These are phyloP conservation scores for Ulmus americana DNA, from an alignment of 331 rosid genomes.

Conservation along the genomic window DNA sequence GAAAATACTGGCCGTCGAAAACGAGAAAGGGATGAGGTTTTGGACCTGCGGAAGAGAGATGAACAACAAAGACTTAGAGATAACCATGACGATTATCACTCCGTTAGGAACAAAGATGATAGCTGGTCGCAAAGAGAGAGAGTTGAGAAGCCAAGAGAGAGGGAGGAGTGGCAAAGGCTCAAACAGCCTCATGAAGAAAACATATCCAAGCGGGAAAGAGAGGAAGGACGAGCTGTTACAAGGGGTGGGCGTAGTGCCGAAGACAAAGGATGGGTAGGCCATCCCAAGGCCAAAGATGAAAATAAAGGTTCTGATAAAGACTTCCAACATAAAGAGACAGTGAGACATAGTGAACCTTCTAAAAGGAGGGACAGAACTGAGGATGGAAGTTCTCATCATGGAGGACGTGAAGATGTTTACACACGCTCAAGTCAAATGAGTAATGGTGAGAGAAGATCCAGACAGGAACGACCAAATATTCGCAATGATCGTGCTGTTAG, in stretches of 20 bases:
- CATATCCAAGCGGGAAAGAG: slow-evolving; percentile 69
- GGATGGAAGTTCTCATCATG: slow-evolving; percentile 59
- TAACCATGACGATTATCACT: slow-evolving; percentile 63
- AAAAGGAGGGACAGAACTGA: slow-evolving; percentile 73
- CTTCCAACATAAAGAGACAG: slow-evolving; percentile 54
- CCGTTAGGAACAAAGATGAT: slow-evolving; percentile 77
- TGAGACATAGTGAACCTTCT: slow-evolving; percentile 59
- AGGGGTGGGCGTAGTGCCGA: slow-evolving; percentile 73
- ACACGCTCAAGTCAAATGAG: slow-evolving; percentile 53
- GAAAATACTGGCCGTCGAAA: slow-evolving; percentile 57
- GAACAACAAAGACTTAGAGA: slow-evolving; percentile 67
- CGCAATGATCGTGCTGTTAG: slow-evolving; percentile 61
- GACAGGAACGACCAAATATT: slow-evolving; percentile 70
- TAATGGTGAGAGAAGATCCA: slow-evolving; percentile 67
- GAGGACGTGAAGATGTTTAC: slow-evolving; percentile 67
- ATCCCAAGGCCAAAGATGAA: slow-evolving; percentile 62
- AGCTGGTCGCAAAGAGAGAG: slow-evolving; percentile 68
- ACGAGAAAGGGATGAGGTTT: slow-evolving; percentile 73
- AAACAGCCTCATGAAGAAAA: slow-evolving; percentile 79
- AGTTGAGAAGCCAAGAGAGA: slow-evolving; percentile 75
- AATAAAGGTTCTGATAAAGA: slow-evolving; percentile 69
- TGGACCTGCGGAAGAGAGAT: slow-evolving; percentile 76
- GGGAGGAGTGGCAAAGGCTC: slow-evolving; percentile 79
- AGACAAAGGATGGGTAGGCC: slow-evolving; percentile 77
- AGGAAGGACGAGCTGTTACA: slow-evolving; percentile 61